These are phyloP conservation scores for Colletotrichum sp. DNA, from an alignment of 2,329 filamentous ascomycete genomes.

Conservation along the genomic window DNA sequence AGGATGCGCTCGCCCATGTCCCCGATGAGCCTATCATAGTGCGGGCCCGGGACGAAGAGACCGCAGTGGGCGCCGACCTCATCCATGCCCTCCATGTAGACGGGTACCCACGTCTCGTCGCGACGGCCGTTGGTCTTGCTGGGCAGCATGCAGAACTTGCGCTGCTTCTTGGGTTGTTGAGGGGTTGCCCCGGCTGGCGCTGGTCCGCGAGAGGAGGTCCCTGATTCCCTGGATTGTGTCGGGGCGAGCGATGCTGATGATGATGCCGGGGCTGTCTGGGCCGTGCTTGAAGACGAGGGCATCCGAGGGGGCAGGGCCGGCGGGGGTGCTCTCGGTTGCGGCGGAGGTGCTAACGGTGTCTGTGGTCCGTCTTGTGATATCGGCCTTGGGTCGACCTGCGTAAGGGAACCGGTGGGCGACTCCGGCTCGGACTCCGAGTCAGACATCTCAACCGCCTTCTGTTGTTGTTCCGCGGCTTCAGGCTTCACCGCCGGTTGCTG, in stretches of 20 bases:
- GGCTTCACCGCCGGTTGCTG: neutral
- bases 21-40: constrained; percentile 79
- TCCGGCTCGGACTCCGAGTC: neutral
- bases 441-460: neutral
- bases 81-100: constrained; percentile 84
- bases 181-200: constrained; percentile 6
- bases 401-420: neutral
- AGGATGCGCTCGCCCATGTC: constrained; percentile 73
- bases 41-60: constrained; percentile 75
- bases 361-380: neutral
- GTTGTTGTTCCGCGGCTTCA: neutral
- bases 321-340: neutral
- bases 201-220: constrained; percentile 9
- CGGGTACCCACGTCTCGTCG: constrained; percentile 77
- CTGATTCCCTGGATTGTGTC: constrained; percentile 24
- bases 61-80: constrained; percentile 87
- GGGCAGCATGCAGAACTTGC: constrained; percentile 82
- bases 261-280: neutral
- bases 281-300: constrained; percentile 6
- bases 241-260: constrained; percentile 12
- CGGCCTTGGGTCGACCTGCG: neutral
- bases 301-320: neutral
- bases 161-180: constrained; percentile 55
- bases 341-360: neutral
- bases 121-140: constrained; percentile 55